A percentile compares a stretch with the other conserved stretches of the same genome.
Conservation (phyloP, 306 rosid species). For the Lablab purpureus region DNA sequence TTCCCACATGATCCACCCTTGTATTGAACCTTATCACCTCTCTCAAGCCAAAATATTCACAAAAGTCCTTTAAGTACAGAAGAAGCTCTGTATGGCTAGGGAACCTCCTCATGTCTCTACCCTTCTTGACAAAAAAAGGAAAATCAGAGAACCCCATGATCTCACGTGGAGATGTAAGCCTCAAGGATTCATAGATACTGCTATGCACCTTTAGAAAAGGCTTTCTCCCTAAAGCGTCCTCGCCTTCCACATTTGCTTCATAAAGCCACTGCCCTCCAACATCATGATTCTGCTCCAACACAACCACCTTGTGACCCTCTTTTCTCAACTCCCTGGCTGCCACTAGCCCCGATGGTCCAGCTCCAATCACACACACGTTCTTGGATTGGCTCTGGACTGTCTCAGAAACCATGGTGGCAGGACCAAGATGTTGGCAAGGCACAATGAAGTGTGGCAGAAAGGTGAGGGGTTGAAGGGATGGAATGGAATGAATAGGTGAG, state of each 20-base stretch:
- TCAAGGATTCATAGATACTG: slow-evolving; percentile 73
- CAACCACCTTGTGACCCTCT: slow-evolving; percentile 79
- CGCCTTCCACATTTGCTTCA: slow-evolving; percentile 66
- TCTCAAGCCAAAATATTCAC: slow-evolving; percentile 72
- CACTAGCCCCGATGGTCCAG: slow-evolving; percentile 89
- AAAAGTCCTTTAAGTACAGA: slow-evolving; percentile 73
- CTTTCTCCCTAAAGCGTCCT: slow-evolving; percentile 74
- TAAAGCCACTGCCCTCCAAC: slow-evolving; percentile 98
- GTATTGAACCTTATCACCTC: slow-evolving; percentile 82
- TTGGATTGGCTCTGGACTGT: slow-evolving; percentile 51
- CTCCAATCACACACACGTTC: slow-evolving; percentile 87
- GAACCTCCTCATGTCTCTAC: slow-evolving; percentile 82
- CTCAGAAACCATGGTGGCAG: slow-evolving; percentile 66
- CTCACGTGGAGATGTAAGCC: slow-evolving; percentile 82
- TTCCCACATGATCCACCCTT: slow-evolving; percentile 78
- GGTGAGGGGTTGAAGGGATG: background rate
- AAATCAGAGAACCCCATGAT: slow-evolving; percentile 89
- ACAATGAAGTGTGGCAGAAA: background rate
- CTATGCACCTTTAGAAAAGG: slow-evolving; percentile 68
- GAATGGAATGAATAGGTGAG: slow-evolving; percentile 22
- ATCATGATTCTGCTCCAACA: slow-evolving; percentile 83
- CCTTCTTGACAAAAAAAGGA: slow-evolving; percentile 79
- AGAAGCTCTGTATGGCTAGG: slow-evolving; percentile 82
- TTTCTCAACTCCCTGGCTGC: slow-evolving; percentile 84
- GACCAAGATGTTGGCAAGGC: slow-evolving; percentile 10